A percentile compares a stretch with the other conserved stretches of the same genome.
Conservation (phyloP, 306 rosid species). For the Aeschynomene evenia region DNA sequence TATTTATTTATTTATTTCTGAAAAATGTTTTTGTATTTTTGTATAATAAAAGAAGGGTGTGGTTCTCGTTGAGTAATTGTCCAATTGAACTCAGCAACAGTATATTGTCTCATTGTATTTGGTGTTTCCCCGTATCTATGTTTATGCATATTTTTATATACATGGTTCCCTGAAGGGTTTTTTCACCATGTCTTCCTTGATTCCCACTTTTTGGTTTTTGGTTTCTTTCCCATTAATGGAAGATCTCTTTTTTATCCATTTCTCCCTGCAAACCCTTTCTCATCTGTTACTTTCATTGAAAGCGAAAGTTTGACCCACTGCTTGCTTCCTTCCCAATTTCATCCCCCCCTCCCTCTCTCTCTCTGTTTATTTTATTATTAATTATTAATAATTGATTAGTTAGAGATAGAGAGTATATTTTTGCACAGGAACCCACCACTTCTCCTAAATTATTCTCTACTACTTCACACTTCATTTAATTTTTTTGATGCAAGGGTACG, state of each 20-base stretch:
- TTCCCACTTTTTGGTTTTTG: constrained; percentile 59
- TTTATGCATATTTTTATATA: constrained; percentile 27
- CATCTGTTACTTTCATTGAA: constrained; percentile 87
- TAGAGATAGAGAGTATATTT: too few relatives aligned
- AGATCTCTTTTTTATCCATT: constrained; percentile 74
- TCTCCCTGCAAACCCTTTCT: constrained; percentile 59
- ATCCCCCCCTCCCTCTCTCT: background rate
- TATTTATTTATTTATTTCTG: too few relatives aligned
- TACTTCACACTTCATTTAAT: constrained; percentile 43
- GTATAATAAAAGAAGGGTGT: background rate
- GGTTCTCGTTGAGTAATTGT: constrained; percentile 19
- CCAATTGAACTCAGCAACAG: constrained; percentile 31
- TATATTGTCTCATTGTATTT: constrained; percentile 41
- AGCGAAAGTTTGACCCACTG: constrained; percentile 77
- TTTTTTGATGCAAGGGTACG: constrained; percentile 15
- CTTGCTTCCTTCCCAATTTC: constrained; percentile 34
- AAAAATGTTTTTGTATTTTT: too few relatives aligned
- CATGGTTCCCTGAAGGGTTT: constrained; percentile 37
- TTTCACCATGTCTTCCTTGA: constrained; percentile 44
- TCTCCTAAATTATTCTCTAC: constrained; percentile 30
- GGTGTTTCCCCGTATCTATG: constrained; percentile 24
- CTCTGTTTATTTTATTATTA: constrained; percentile 27
- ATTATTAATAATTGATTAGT: too few relatives aligned
- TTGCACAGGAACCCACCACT: constrained; percentile 43
- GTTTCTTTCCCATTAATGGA: constrained; percentile 63